phyloP scores from a whole-genome alignment of 371 early-diverging fungal genomes.

The Syncephalis fuscata region DNA sequence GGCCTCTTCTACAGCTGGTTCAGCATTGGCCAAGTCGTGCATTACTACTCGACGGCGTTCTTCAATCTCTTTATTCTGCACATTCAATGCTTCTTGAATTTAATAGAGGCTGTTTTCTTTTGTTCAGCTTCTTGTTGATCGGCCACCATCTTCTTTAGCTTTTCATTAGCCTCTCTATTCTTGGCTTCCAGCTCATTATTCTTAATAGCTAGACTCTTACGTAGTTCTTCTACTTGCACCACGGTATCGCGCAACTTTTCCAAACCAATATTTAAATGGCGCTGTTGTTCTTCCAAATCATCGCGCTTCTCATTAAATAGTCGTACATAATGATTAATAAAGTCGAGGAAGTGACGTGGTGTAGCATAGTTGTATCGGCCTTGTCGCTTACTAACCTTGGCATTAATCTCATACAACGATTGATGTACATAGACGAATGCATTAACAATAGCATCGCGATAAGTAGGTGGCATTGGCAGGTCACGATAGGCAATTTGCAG shows the following conservation, averaged over 20 bases:
- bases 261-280: conserved; percentile 93
- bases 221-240: conserved; percentile 87
- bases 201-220: conserved; percentile 76
- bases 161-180: conserved; percentile 82
- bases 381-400: conserved; percentile 62
- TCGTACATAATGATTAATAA: conserved; percentile 83
- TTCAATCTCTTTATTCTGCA: conserved; percentile 65
- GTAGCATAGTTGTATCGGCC: conserved; percentile 78
- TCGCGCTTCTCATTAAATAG: conserved; percentile 86
- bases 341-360: conserved; percentile 95
- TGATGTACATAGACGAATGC: conserved; percentile 87
- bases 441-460: conserved; percentile 77
- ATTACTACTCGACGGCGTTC: conserved; percentile 69
- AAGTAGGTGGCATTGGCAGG: conserved; percentile 53
- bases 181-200: conserved; percentile 78
- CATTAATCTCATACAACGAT: conserved; percentile 74
- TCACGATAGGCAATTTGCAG: conserved; percentile 70
- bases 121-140: conserved; percentile 93
- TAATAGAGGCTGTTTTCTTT: conserved; percentile 66
- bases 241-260: conserved; percentile 93
- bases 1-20: conserved; percentile 94
- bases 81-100: conserved; percentile 61
- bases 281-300: conserved; percentile 94
- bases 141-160: conserved; percentile 88
- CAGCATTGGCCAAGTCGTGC: conserved; percentile 84